A percentile compares a stretch with the other conserved stretches of the same genome.
Conservation (phyloP, 306 rosid species). For the Prunus mongolica region DNA sequence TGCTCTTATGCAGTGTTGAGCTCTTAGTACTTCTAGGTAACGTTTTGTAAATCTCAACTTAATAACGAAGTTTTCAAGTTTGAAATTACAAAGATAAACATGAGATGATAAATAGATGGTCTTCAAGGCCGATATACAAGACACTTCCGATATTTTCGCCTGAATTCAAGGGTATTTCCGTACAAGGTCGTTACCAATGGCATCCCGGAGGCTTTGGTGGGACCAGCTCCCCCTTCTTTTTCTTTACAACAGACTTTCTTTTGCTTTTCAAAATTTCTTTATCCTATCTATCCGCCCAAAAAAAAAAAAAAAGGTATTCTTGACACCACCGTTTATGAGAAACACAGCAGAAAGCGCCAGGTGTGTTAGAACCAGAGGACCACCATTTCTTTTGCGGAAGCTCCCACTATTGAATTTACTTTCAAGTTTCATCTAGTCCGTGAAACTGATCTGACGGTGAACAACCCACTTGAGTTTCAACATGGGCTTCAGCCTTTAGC, state of each 20-base stretch:
- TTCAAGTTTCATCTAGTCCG: too few species aligned
- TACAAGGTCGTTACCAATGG: not conserved
- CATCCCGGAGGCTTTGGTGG: slow-evolving; percentile 1
- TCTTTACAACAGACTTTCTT: slow-evolving; percentile 15
- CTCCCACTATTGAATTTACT: not conserved
- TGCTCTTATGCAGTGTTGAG: too few species aligned
- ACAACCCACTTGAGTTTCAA: too few species aligned
- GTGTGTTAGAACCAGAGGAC: not conserved
- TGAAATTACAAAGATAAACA: too few species aligned
- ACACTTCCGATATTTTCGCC: not conserved
- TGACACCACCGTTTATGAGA: not conserved
- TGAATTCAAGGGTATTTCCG: not conserved
- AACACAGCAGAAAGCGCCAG: not conserved
- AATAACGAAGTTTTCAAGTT: too few species aligned
- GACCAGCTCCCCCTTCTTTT: slow-evolving; percentile 11
- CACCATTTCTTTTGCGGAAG: too few species aligned
- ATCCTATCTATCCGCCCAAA: not conserved
- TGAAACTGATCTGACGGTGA: too few species aligned
- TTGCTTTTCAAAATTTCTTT: slow-evolving; percentile 14
- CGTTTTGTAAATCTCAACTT: too few species aligned
- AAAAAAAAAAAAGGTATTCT: too few species aligned
- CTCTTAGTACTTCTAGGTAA: too few species aligned
- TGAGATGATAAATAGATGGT: too few species aligned
- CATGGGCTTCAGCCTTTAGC: too few species aligned
- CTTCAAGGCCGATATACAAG: not conserved